phyloP scores from a whole-genome alignment of 2,329 filamentous ascomycete genomes.

The Colletotrichum liaoningense region DNA sequence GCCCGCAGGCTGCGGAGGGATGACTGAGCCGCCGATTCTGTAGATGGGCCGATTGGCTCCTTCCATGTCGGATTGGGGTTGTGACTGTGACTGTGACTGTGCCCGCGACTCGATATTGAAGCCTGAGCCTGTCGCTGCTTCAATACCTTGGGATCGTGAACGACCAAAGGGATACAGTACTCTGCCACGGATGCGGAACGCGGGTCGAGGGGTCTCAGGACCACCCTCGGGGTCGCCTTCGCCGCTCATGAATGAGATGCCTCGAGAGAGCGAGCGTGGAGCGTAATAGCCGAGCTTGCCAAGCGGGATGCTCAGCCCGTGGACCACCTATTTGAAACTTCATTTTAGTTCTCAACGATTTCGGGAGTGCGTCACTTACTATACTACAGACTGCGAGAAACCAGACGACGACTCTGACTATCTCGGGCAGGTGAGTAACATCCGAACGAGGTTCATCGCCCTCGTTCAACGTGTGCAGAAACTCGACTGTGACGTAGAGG shows the following conservation, averaged over 20 bases:
- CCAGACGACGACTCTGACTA: constrained; percentile 82
- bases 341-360: constrained; percentile 21
- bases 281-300: constrained; percentile 74
- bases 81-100: background rate
- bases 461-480: constrained; percentile 69
- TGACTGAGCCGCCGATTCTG: constrained; percentile 54
- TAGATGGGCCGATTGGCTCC: constrained; percentile 43
- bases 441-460: constrained; percentile 73
- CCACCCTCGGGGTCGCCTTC: constrained; percentile 32
- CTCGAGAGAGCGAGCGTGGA: constrained; percentile 66
- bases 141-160: constrained; percentile 20
- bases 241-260: constrained; percentile 40
- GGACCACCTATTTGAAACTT: constrained; percentile 68
- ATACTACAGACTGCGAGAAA: constrained; percentile 87
- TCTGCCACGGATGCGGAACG: constrained; percentile 46
- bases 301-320: constrained; percentile 84
- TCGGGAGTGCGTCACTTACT: constrained; percentile 60
- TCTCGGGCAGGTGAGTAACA: constrained; percentile 72
- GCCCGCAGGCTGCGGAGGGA: constrained; percentile 36
- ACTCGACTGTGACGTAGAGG: constrained; percentile 83
- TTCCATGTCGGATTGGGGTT: constrained; percentile 10
- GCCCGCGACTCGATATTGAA: constrained; percentile 20
- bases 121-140: background rate
- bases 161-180: constrained; percentile 40
- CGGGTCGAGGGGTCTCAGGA: background rate